Evolutionary conservation across 345 rosid species (phyloP).

Genomic region (Pistacia integerrima): DNA sequence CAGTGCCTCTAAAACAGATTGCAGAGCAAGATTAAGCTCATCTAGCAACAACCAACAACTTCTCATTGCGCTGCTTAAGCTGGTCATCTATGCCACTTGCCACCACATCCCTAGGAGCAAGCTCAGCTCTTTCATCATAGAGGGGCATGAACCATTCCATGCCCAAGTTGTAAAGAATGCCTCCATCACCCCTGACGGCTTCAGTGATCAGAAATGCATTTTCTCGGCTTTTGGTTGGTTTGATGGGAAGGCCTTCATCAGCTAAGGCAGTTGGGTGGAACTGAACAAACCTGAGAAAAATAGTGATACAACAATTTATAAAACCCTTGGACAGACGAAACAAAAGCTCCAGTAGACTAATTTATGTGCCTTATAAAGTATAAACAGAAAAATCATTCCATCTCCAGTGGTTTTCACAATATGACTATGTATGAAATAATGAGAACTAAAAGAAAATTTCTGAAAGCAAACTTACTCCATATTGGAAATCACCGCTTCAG

Average conservation of each 20-base stretch:
- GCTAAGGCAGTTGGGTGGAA: slow-evolving; percentile 99
- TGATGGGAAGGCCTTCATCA: slow-evolving; percentile 88
- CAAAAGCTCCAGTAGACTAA: background rate
- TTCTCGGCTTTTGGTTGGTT: slow-evolving; percentile 62
- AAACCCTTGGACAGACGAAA: background rate
- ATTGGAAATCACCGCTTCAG: slow-evolving; percentile 93
- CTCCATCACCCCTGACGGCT: slow-evolving; percentile 91
- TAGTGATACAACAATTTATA: slow-evolving; percentile 11
- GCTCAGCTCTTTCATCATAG: slow-evolving; percentile 89
- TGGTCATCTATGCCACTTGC: slow-evolving; percentile 97
- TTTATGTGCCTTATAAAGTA: background rate
- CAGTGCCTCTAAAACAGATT: slow-evolving; percentile 88
- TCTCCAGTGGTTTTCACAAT: too few relatives aligned
- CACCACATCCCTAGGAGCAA: slow-evolving; percentile 96
- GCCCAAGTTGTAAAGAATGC: slow-evolving; percentile 75
- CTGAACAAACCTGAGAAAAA: slow-evolving; percentile 78
- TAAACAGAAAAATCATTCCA: background rate
- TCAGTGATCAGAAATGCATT: slow-evolving; percentile 77
- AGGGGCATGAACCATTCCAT: slow-evolving; percentile 85
- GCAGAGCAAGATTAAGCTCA: slow-evolving; percentile 98
- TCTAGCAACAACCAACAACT: slow-evolving; percentile 96
- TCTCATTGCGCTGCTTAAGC: slow-evolving; percentile 74
- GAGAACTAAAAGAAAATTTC: background rate
- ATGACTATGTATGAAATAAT: background rate
- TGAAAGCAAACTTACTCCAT: slow-evolving; percentile 78